Conservation (phyloP, 1,284 basidiomycete species). For the Sporisorium reilianum region DNA sequence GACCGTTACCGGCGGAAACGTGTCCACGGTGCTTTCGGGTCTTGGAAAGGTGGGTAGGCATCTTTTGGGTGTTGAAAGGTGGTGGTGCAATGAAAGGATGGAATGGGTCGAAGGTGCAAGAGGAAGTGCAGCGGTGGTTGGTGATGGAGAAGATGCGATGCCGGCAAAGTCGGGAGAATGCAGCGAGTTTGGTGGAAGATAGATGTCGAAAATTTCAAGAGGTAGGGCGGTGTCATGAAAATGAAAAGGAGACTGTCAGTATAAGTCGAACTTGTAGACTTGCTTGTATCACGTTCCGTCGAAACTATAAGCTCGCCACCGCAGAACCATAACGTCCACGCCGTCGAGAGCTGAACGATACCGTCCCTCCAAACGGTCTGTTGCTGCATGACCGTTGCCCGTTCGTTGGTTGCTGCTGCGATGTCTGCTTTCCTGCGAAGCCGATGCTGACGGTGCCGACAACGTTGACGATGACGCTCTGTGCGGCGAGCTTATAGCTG, state of each 20-base stretch:
- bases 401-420: background rate
- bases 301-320: constrained; percentile 5
- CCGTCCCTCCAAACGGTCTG: background rate
- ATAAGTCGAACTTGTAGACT: background rate
- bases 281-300: background rate
- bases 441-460: constrained; percentile 4
- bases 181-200: background rate
- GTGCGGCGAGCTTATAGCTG: constrained; percentile 4
- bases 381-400: background rate
- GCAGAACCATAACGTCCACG: background rate
- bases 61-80: constrained; percentile 69
- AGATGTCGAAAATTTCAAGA: background rate
- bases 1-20: constrained; percentile 94
- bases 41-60: constrained; percentile 94
- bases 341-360: background rate
- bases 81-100: constrained; percentile 4
- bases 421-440: background rate
- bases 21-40: constrained; percentile 89
- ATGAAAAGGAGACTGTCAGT: constrained; percentile 25
- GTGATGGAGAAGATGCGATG: background rate
- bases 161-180: background rate
- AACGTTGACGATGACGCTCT: constrained; percentile 18
- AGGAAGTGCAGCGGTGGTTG: background rate
- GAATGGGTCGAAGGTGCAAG: background rate
- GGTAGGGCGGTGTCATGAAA: background rate